These are phyloP conservation scores for Entamoeba moshkovskii DNA, from an alignment of 208 protist species.

Conservation along the genomic window DNA sequence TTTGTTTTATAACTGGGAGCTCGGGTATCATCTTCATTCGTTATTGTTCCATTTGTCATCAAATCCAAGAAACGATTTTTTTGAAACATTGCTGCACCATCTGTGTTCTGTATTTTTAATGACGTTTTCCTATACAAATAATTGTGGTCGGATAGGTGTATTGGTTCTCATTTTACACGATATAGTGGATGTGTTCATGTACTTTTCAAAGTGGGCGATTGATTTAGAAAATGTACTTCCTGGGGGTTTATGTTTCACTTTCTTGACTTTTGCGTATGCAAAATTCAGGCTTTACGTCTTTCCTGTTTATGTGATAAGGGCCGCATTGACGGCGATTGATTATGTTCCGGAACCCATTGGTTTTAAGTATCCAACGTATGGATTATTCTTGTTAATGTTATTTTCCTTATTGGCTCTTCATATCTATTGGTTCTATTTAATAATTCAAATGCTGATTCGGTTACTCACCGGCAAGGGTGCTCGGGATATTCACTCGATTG, in stretches of 20 bases:
- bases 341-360: background rate
- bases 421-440: background rate
- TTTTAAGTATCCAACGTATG: background rate
- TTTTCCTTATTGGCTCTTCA: background rate
- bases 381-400: background rate
- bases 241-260: background rate
- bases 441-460: background rate
- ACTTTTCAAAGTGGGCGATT: background rate
- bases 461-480: background rate
- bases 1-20: background rate
- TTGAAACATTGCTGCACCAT: background rate
- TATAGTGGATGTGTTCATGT: background rate
- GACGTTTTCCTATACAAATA: background rate
- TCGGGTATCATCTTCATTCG: background rate
- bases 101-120: background rate
- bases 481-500: background rate
- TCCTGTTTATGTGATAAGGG: background rate
- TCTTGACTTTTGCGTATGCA: background rate
- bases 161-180: background rate
- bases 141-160: background rate
- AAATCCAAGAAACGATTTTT: background rate
- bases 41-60: background rate
- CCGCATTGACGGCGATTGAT: background rate
- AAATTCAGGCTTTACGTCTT: background rate
- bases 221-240: background rate